These are phyloP conservation scores for Penicillium crystallinum DNA, from an alignment of 495 filamentous ascomycete species.

Conservation along the genomic window DNA sequence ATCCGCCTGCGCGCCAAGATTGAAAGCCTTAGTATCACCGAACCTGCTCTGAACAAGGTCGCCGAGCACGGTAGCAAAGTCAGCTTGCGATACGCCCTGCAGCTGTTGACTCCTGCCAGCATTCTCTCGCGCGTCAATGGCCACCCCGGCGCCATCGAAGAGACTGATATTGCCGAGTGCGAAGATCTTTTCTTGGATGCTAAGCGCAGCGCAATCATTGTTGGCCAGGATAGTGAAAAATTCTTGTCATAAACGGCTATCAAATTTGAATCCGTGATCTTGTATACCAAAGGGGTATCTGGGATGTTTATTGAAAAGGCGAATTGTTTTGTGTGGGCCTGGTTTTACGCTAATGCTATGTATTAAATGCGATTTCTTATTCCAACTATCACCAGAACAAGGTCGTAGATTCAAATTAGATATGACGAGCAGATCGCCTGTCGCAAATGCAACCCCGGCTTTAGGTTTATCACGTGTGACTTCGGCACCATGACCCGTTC, in stretches of 20 bases:
- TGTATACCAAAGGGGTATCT: conserved; percentile 27
- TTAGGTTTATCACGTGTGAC: conserved; percentile 3
- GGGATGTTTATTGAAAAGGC: conserved; percentile 26
- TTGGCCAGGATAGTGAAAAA: conserved; percentile 57
- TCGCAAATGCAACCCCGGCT: conserved; percentile 2
- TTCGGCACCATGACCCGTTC: conserved; percentile 1
- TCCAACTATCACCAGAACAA: neutral
- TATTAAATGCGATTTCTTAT: conserved; percentile 10
- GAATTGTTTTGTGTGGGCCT: conserved; percentile 23
- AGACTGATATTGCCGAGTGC: conserved; percentile 81
- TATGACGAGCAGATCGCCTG: neutral
- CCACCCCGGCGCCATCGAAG: conserved; percentile 63
- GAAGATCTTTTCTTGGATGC: conserved; percentile 89
- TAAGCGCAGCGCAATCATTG: conserved; percentile 69
- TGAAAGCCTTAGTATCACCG: conserved; percentile 73
- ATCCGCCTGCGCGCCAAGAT: conserved; percentile 74
- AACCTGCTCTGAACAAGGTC: conserved; percentile 79
- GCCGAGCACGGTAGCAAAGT: conserved; percentile 79
- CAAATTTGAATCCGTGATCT: conserved; percentile 15
- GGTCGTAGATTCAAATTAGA: neutral
- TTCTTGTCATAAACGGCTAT: conserved; percentile 49
- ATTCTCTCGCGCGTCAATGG: conserved; percentile 67
- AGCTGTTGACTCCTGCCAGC: conserved; percentile 82
- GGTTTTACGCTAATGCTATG: conserved; percentile 27
- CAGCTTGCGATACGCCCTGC: conserved; percentile 86